Conservation (phyloP, 306 rosid genomes). For the Casuarina glauca region DNA sequence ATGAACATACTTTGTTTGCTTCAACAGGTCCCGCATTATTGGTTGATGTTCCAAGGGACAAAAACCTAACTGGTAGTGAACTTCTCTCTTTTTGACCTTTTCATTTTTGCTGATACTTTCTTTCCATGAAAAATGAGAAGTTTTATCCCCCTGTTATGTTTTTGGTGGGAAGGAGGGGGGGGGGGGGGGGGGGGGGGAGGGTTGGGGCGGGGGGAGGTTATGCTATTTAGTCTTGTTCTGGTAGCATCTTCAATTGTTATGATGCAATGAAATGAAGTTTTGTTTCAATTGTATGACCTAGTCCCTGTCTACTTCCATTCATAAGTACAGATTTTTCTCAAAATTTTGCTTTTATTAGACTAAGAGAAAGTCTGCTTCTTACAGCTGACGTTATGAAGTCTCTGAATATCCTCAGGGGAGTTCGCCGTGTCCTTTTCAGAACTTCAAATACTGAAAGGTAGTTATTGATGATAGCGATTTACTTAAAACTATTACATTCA, state of each 20-base stretch:
- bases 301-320: not conserved
- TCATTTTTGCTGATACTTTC: conserved; percentile 5
- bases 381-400: conserved; percentile 91
- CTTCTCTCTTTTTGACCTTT: not conserved
- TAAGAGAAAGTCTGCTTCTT: not conserved
- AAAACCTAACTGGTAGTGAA: conserved; percentile 70
- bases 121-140: not conserved
- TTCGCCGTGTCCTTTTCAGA: conserved; percentile 77
- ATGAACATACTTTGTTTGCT: conserved; percentile 24
- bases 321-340: not conserved
- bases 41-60: conserved; percentile 81
- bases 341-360: conserved; percentile 1
- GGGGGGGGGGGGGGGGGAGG: not conserved
- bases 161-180: not conserved
- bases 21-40: conserved; percentile 67
- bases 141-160: not conserved
- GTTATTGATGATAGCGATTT: not conserved
- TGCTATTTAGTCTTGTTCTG: not conserved
- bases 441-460: conserved; percentile 80
- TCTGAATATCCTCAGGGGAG: conserved; percentile 65
- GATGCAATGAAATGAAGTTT: not conserved
- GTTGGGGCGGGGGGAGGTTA: not conserved
- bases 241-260: not conserved
- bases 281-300: not conserved
- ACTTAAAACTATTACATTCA: not conserved